These are phyloP conservation scores for Gnomoniopsis smithogilvyi DNA, from an alignment of 2,329 filamentous ascomycete genomes.

Conservation along the genomic window DNA sequence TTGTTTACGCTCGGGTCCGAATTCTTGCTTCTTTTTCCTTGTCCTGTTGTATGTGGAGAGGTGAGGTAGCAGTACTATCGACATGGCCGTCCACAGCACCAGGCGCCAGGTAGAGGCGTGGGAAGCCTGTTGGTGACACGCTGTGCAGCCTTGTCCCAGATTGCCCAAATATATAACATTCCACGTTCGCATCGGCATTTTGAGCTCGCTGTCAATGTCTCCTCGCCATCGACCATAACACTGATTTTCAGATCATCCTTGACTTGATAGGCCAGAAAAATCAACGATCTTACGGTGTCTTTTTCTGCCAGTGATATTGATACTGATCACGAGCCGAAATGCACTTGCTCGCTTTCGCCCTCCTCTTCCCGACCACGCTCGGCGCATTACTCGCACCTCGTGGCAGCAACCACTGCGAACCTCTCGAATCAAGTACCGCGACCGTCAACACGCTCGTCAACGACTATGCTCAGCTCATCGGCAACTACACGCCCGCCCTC, in stretches of 20 bases:
- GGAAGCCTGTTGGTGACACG: neutral
- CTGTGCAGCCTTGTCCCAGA: neutral
- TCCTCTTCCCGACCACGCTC: neutral
- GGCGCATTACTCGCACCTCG: neutral
- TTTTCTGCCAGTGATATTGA: neutral
- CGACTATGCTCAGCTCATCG: slow-evolving; percentile 11
- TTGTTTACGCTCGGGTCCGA: neutral
- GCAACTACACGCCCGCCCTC: slow-evolving; percentile 13
- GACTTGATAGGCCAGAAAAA: too few species aligned
- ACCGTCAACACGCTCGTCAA: slow-evolving; percentile 1
- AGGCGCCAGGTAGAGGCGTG: neutral
- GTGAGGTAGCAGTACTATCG: neutral
- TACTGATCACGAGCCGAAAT: neutral
- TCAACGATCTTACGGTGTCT: too few species aligned
- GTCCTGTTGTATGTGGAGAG: neutral
- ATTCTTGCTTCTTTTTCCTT: neutral
- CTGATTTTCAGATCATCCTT: neutral
- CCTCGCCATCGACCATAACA: neutral
- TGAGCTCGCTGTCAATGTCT: neutral
- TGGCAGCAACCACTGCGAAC: neutral
- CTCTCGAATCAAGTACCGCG: neutral
- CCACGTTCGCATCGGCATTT: neutral
- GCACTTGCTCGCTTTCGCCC: neutral
- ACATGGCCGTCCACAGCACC: neutral
- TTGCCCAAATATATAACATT: neutral